Conservation (phyloP, 2,329 filamentous ascomycete species). For the Cladophialophora yegresii region DNA sequence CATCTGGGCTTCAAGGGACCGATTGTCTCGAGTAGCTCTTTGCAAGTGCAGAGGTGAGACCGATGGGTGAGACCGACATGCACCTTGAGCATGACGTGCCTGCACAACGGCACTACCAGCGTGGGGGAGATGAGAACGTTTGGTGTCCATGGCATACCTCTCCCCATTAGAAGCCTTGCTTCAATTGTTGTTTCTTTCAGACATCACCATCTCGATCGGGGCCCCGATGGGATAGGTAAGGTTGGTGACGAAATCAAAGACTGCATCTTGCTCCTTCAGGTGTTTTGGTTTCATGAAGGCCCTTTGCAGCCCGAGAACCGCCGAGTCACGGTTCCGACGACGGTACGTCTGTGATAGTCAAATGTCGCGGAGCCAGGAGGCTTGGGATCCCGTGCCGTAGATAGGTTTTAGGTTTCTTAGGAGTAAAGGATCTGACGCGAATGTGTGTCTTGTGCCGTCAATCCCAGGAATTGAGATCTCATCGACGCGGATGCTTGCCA, state of each 20-base stretch:
- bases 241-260: not conserved
- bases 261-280: not conserved
- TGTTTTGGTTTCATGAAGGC: not conserved
- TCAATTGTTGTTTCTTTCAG: not conserved
- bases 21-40: no score
- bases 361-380: not conserved
- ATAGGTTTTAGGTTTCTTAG: not conserved
- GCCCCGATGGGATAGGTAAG: not conserved
- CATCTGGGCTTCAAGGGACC: no score
- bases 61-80: not conserved
- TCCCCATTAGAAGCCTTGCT: not conserved
- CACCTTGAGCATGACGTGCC: not conserved
- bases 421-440: not conserved
- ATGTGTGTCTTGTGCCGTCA: not conserved
- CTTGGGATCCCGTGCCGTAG: not conserved
- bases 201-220: not conserved
- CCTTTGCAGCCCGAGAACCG: not conserved
- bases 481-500: not conserved
- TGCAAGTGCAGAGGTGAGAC: no score
- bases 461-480: not conserved
- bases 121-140: not conserved
- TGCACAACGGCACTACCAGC: not conserved
- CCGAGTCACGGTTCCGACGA: not conserved
- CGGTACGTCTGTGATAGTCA: not conserved
- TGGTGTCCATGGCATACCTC: not conserved